Evolutionary conservation across 768 basidiomycete genomes (phyloP).

Genomic region (Pisolithus microcarpus): DNA sequence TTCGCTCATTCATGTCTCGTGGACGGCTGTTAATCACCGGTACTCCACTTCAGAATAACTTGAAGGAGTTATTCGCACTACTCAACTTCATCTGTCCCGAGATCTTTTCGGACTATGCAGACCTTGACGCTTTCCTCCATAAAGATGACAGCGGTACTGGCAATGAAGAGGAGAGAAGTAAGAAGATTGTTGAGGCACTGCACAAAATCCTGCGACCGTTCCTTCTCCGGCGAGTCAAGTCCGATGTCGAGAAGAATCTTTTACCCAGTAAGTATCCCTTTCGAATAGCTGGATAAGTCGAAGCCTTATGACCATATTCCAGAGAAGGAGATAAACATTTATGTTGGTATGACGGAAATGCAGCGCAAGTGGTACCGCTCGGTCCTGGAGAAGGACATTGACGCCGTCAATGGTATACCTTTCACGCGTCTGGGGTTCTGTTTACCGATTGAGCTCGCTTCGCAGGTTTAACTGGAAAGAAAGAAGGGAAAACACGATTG

Average conservation of each 20-base stretch:
- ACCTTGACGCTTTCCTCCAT: constrained; percentile 90
- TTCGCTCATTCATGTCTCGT: constrained; percentile 81
- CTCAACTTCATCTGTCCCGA: constrained; percentile 97
- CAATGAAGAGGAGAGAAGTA: constrained; percentile 75
- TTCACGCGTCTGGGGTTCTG: not conserved
- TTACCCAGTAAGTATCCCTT: constrained; percentile 60
- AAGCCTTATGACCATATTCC: not conserved
- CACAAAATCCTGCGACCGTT: constrained; percentile 97
- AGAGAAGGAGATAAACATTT: constrained; percentile 99
- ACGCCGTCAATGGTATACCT: constrained; percentile 84
- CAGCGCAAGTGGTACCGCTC: constrained; percentile 97
- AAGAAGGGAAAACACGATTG: constrained; percentile 94
- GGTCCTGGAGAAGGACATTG: constrained; percentile 95
- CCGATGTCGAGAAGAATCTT: constrained; percentile 93
- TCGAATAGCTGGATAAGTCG: not conserved
- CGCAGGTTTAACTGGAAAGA: constrained; percentile 85
- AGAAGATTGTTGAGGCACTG: constrained; percentile 91
- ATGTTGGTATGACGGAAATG: constrained; percentile 95
- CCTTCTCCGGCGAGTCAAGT: constrained; percentile 87
- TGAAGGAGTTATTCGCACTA: constrained; percentile 90
- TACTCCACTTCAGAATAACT: constrained; percentile 92
- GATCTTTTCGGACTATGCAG: constrained; percentile 85
- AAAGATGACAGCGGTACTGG: constrained; percentile 68
- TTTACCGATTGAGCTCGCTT: not conserved
- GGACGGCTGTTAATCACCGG: constrained; percentile 93